These are phyloP conservation scores for Ganoderma meredithae DNA, from an alignment of 1,284 basidiomycete species.

Conservation along the genomic window DNA sequence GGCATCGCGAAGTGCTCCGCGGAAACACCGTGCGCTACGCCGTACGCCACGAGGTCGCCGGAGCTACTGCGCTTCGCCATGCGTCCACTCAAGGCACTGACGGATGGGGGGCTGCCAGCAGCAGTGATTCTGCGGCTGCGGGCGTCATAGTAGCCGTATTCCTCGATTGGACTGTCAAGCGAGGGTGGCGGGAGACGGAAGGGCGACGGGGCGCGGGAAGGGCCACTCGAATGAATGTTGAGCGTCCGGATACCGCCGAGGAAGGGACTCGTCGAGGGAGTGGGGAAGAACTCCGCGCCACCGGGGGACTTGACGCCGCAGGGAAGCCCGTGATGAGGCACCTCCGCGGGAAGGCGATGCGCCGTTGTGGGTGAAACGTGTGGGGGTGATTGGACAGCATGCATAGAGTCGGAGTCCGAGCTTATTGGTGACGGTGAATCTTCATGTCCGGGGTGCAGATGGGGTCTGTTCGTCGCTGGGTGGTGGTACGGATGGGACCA, in stretches of 20 bases:
- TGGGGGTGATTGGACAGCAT: constrained; percentile 39
- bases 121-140: constrained; percentile 38
- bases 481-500: constrained; percentile 53
- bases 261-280: constrained; percentile 82
- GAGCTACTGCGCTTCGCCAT: constrained; percentile 43
- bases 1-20: constrained; percentile 31
- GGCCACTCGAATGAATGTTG: constrained; percentile 71
- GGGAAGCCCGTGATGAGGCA: constrained; percentile 35
- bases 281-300: constrained; percentile 47
- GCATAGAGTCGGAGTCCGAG: constrained; percentile 68
- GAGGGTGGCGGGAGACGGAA: constrained; percentile 64
- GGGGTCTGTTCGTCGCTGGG: constrained; percentile 43
- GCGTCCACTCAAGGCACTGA: constrained; percentile 38
- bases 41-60: constrained; percentile 41
- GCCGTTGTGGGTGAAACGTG: constrained; percentile 29
- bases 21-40: constrained; percentile 25
- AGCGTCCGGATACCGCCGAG: constrained; percentile 82
- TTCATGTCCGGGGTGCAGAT: constrained; percentile 51
- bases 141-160: constrained; percentile 36
- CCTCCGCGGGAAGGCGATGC: constrained; percentile 28
- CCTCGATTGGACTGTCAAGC: constrained; percentile 47
- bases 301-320: constrained; percentile 22
- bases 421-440: constrained; percentile 73
- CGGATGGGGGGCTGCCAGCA: constrained; percentile 51
- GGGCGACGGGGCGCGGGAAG: constrained; percentile 73